Evolutionary conservation across 768 basidiomycete species (phyloP), one percentile per base, ranked within the genome.

Genomic region (Tylopilus cervinicoccineus): DNA sequence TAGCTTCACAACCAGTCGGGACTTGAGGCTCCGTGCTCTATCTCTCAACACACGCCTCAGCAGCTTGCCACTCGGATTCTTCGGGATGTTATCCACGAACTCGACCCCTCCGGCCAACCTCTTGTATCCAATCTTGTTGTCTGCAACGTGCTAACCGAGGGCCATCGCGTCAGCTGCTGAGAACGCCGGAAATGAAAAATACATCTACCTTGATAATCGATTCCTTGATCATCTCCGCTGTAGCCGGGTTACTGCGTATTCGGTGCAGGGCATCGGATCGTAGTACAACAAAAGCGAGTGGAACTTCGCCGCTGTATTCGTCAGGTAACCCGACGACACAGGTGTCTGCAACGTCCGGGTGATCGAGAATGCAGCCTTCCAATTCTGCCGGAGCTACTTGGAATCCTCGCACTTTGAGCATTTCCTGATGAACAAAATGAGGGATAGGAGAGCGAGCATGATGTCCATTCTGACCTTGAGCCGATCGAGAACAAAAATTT

Each of bases 251-350:
- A 19, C 73, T 26, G 27, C 47, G 48, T 28, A 69, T 66, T 38
- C 74, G 69, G 31, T 62, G 61, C 10, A 70, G 69, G 5, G 72
- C 67, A 13, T 70, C 69, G 5, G 63, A 56, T 38, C 68, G 67
- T 16, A 80, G 73, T 4, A 83, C 83, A 20, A 89, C 69, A 61
- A 78, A 89, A 8, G 88, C 87, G 45, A 86, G 58, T 0, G 88
- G 87, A 11, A 86, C 55, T 61, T 91, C 87, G 16, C 88, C 86
- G 48, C 76, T 84, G 60, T 84, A 88, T 20, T 88, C 86, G 56
- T 90, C 84, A 1, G 75, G 74, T 17, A 87, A 60, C 5, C 84
- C 78, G 7, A 89, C 82, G 8, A 86, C 80, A 54, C 84, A 83
- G 1, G 72, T 72, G 57, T 84, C 84, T 5, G 65, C 68, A 11